Conservation (phyloP, 768 basidiomycete species). For the Trametes punicea region DNA sequence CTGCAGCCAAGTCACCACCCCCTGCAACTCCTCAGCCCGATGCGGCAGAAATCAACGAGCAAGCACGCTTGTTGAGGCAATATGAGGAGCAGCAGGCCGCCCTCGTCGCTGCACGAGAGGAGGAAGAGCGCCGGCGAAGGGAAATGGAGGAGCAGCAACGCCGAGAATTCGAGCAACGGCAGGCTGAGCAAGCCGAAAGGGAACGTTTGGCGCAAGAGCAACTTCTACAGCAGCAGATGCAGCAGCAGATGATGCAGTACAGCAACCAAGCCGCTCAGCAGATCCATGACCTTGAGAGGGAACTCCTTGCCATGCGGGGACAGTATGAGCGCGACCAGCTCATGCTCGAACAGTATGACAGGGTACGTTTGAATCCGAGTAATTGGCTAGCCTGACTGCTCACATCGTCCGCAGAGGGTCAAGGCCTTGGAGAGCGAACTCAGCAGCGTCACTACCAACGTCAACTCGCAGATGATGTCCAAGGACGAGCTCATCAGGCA, state of each 20-base stretch:
- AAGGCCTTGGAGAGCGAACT: slow-evolving; percentile 94
- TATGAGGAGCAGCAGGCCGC: slow-evolving; percentile 96
- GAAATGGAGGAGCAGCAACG: slow-evolving; percentile 79
- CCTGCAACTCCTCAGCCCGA: slow-evolving; percentile 70
- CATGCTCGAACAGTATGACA: slow-evolving; percentile 95
- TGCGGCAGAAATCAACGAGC: slow-evolving; percentile 75
- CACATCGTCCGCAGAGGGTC: slow-evolving; percentile 59
- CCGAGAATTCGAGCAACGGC: slow-evolving; percentile 85
- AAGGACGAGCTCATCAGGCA: slow-evolving; percentile 97
- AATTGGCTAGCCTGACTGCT: neutral
- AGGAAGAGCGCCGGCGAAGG: slow-evolving; percentile 76
- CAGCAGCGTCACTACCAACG: slow-evolving; percentile 65
- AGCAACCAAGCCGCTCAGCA: slow-evolving; percentile 76
- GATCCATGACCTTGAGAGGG: slow-evolving; percentile 79
- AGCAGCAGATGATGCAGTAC: slow-evolving; percentile 79
- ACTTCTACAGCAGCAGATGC: slow-evolving; percentile 77
- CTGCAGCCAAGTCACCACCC: slow-evolving; percentile 52
- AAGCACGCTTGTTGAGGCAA: slow-evolving; percentile 90
- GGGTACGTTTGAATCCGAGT: slow-evolving; percentile 47
- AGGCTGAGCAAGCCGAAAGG: slow-evolving; percentile 81
- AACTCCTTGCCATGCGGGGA: slow-evolving; percentile 89
- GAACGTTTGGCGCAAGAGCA: slow-evolving; percentile 89
- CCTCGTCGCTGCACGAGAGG: slow-evolving; percentile 74
- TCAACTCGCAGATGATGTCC: slow-evolving; percentile 79
- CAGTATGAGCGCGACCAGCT: slow-evolving; percentile 99